Base-by-base conservation (phyloP, 2,329 filamentous ascomycete genomes). In the Fusarium nurragi region DNA sequence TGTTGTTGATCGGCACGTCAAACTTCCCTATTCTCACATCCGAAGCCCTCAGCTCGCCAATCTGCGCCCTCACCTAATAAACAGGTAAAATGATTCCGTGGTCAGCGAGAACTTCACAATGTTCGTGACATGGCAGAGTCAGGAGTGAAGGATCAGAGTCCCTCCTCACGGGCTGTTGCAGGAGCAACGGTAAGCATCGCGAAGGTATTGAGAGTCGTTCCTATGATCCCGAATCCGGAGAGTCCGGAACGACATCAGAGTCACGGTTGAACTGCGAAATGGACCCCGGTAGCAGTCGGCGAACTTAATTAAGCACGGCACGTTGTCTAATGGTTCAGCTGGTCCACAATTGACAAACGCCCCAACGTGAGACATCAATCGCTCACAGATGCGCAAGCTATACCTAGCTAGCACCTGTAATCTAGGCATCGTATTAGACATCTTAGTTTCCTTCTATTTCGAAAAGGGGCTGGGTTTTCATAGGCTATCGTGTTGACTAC, bases 11-110 rank as follows among this genome's bases (percentile, higher is more conserved):
- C 58, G 25, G 18, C 63, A 30, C 21, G 3, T 23, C 21, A 1
- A 46, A 10, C 36, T 67, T 41, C 53, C 54, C 1, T 11, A 48
- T 64, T 41, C 9, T 49, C 10, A 18, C 16, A 26, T 23, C 18
- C 23, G n/a, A 34, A 25, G 32, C 22, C 48, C 37, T 60, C 64
- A 66, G 49, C 63, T 66, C 64, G 64, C 64, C 48, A 60, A 67
- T 66, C 63, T 66, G 34, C 22, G 21, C 25, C 23, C 32, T 39
- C 26, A 23, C 51, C 34, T 40, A 28, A 45, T 40, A 28, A 45
- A 37, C 14, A 28, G 40, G 46, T 37, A 58, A 34, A 54, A 23
- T 38, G 59, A 30, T 40, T 59, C 30, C 38, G 19, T 36, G 16
- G 30, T 34, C 30, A 4, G 13, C 3, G 5, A 30, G 14, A 34